Evolutionary conservation across 371 early-diverging fungal species (phyloP).

Genomic region (Mortierella sp.): DNA sequence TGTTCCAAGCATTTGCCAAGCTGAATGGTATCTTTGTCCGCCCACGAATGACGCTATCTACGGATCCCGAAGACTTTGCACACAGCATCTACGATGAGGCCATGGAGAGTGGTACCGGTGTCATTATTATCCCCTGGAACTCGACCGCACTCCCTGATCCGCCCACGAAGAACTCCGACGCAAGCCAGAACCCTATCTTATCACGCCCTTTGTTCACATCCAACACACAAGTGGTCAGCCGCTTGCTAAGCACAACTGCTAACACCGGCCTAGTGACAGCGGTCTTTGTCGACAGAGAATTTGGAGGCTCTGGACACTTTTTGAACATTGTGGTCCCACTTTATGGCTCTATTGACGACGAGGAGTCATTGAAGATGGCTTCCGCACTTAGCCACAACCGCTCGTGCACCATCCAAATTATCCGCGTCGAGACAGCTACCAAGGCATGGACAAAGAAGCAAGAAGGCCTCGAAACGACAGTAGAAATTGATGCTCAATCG

Average conservation of each 20-base stretch:
- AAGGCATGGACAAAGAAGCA: not conserved
- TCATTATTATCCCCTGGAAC: conserved; percentile 64
- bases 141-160: conserved; percentile 47
- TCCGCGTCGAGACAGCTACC: conserved; percentile 25
- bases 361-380: conserved; percentile 40
- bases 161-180: conserved; percentile 14
- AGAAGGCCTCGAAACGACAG: conserved; percentile 10
- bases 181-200: conserved; percentile 17
- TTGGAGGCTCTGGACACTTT: conserved; percentile 47
- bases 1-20: conserved; percentile 84
- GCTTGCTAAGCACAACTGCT: conserved; percentile 28
- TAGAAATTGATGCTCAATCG: conserved; percentile 32
- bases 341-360: conserved; percentile 44
- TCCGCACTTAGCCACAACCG: conserved; percentile 35
- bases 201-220: conserved; percentile 32
- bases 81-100: conserved; percentile 63
- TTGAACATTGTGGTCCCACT: conserved; percentile 36
- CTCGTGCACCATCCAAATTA: conserved; percentile 21
- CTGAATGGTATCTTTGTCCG: conserved; percentile 67
- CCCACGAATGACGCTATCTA: conserved; percentile 55
- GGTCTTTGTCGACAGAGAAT: conserved; percentile 48
- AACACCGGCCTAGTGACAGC: conserved; percentile 35
- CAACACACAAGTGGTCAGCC: conserved; percentile 39
- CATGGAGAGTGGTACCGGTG: conserved; percentile 49
- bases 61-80: conserved; percentile 65